Base-by-base conservation (phyloP, 805 yeast species). In the Lipomyces kockii region DNA sequence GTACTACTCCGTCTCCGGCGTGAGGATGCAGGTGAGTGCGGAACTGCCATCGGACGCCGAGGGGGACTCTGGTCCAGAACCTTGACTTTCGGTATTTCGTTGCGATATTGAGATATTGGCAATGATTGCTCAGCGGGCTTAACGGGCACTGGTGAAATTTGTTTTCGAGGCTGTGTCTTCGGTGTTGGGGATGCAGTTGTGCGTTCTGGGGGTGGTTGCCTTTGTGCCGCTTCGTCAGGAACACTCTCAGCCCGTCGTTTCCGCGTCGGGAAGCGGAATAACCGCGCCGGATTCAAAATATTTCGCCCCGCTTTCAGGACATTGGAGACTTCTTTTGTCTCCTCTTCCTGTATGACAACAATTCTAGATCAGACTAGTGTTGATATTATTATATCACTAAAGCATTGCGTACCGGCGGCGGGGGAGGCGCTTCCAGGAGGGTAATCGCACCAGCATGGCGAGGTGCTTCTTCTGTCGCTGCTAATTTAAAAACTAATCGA, bases 371-470 rank as follows among this genome's bases (percentile, higher is more conserved):
- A 25, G 58, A 11, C 46, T 12, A 32, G 55, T 4, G 20, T 17
- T n/a, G 22, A n/a, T 3, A 43, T 43, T 17, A 17, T 7, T 8
- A 54, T 52, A 8, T 14, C 20, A 17, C 20, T n/a, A 29, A 54
- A 8, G 3, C 1, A 43, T 43, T 25, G 55, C 58, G 12, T 12
- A 29, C 63, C 25, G 63, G 37, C 22, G 37, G 37, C 8, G 51
- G 17, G 12, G 63, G 20, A 3, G 65, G 59, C 1, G 67, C 56
- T 35, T 69, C 72, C 2, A 69, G 62, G 11, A 69, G 68, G 5
- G 72, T 69, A 20, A 69, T 60, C 17, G 71, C 68, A 34, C 68
- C 66, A 6, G 63, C 66, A n/a, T 58, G 67, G 17, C 51, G 62
- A 12, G 61, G 35, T 9, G 49, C 34, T 8, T 69, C 72, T 35